phyloP scores from a whole-genome alignment of 345 rosid genomes.

The Populus simonii region DNA sequence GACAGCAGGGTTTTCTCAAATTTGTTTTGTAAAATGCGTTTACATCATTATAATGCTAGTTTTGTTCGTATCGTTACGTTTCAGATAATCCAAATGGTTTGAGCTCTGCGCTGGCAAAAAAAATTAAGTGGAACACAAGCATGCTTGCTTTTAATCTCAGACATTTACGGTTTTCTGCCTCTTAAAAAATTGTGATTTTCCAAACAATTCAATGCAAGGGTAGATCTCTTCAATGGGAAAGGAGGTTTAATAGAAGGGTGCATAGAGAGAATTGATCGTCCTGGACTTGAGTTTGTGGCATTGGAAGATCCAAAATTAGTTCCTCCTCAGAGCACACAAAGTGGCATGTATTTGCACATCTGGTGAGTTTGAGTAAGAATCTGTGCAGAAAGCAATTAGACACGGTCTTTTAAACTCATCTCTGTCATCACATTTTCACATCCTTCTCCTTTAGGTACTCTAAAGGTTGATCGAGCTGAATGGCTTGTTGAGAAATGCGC shows the following conservation, averaged over 20 bases:
- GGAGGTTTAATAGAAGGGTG: slow-evolving; percentile 68
- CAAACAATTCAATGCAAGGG: slow-evolving; percentile 44
- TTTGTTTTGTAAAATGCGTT: neutral
- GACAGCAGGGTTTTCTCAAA: neutral
- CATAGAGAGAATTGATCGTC: slow-evolving; percentile 56
- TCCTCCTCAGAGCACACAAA: slow-evolving; percentile 45
- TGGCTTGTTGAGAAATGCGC: slow-evolving; percentile 97
- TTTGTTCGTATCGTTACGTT: neutral
- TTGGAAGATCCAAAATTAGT: slow-evolving; percentile 52
- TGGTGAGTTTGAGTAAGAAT: slow-evolving; percentile 42
- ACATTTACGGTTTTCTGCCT: neutral
- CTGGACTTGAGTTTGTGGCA: slow-evolving; percentile 65
- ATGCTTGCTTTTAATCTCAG: neutral
- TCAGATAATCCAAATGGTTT: neutral
- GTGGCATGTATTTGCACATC: slow-evolving; percentile 87
- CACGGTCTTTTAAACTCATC: neutral
- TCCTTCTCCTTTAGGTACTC: slow-evolving; percentile 49
- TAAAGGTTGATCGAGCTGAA: slow-evolving; percentile 93
- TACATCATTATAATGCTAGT: neutral
- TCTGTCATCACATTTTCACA: neutral
- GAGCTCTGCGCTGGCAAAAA: neutral
- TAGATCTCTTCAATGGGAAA: slow-evolving; percentile 92
- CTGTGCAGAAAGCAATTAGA: neutral
- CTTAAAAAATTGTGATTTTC: neutral
- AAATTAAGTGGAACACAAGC: neutral